A percentile compares a stretch with the other conserved stretches of the same genome.
Evolutionary conservation across 139 green algal genomes (phyloP).

Genomic region (Nannochloris sp.): DNA sequence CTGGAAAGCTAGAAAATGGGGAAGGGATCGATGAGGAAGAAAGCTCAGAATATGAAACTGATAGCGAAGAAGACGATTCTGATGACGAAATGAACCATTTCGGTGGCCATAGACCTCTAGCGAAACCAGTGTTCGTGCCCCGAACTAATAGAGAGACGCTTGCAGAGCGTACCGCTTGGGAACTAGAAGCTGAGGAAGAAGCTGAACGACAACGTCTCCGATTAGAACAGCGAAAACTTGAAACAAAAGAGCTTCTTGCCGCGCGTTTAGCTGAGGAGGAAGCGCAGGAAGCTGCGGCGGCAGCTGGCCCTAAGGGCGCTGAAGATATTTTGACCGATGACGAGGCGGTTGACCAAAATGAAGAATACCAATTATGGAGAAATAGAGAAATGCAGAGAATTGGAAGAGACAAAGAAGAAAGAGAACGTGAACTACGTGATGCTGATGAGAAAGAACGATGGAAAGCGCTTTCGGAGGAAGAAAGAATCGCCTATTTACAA

Average conservation of each 20-base stretch:
- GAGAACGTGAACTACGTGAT: not conserved
- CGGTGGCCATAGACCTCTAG: conserved; percentile 29
- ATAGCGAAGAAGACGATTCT: too few relatives aligned
- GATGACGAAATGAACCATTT: conserved; percentile 44
- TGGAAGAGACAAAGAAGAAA: conserved; percentile 23
- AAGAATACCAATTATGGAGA: conserved; percentile 80
- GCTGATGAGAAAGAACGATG: conserved; percentile 8
- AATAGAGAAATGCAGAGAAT: conserved; percentile 72
- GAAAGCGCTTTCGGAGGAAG: not conserved
- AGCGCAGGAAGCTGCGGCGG: conserved; percentile 34
- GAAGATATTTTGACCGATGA: conserved; percentile 86
- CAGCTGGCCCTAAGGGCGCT: conserved; percentile 16
- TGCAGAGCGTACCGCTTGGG: conserved; percentile 47
- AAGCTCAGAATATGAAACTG: conserved; percentile 72
- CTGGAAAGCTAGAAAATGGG: not conserved
- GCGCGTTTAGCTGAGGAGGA: conserved; percentile 21
- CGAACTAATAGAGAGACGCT: conserved; percentile 65
- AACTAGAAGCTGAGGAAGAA: conserved; percentile 48
- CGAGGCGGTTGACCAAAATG: conserved; percentile 55
- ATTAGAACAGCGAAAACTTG: conserved; percentile 38
- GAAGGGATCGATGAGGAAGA: conserved; percentile 20
- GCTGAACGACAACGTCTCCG: conserved; percentile 28
- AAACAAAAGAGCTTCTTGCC: conserved; percentile 37
- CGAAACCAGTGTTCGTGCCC: conserved; percentile 84
- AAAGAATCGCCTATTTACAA: not conserved